A percentile compares a stretch with the other conserved stretches of the same genome.
Evolutionary conservation across 1,284 basidiomycete genomes (phyloP).

Genomic region (Trametes pubescens): DNA sequence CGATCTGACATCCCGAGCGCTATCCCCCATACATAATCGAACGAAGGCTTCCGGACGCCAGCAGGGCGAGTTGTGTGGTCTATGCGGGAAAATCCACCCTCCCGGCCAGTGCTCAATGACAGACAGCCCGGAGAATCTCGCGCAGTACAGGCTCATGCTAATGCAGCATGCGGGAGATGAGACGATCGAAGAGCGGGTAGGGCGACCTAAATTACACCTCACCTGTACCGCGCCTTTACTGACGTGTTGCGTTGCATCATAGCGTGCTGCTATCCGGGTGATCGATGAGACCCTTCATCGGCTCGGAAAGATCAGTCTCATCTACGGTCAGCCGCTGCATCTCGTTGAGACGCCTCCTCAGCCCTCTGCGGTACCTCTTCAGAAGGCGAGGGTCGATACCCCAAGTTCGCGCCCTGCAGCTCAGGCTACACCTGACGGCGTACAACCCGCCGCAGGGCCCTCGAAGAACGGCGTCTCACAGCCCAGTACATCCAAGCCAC

Average conservation of each 20-base stretch:
- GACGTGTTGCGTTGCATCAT: constrained; percentile 21
- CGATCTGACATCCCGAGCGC: constrained; percentile 16
- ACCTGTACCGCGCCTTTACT: constrained; percentile 6
- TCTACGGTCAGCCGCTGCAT: constrained; percentile 68
- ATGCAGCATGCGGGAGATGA: constrained; percentile 68
- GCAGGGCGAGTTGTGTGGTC: constrained; percentile 53
- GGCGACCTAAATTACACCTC: constrained; percentile 31
- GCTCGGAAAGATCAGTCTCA: constrained; percentile 61
- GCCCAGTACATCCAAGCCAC: not conserved
- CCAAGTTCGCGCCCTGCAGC: constrained; percentile 1
- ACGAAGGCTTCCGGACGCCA: constrained; percentile 23
- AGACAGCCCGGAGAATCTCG: constrained; percentile 66
- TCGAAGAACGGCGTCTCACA: constrained; percentile 14
- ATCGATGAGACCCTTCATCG: constrained; percentile 68
- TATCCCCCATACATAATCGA: constrained; percentile 32
- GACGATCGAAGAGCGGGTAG: constrained; percentile 67
- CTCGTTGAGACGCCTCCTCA: constrained; percentile 50
- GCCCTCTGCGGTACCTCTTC: constrained; percentile 7
- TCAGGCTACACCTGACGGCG: not conserved
- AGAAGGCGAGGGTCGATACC: constrained; percentile 25
- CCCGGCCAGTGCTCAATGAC: constrained; percentile 67
- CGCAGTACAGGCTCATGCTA: constrained; percentile 72
- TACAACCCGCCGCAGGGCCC: constrained; percentile 21
- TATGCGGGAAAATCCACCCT: constrained; percentile 66
- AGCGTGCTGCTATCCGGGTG: constrained; percentile 68